Evolutionary conservation across 2,329 filamentous ascomycete species (phyloP).

Genomic region (Botryotinia calthae): DNA sequence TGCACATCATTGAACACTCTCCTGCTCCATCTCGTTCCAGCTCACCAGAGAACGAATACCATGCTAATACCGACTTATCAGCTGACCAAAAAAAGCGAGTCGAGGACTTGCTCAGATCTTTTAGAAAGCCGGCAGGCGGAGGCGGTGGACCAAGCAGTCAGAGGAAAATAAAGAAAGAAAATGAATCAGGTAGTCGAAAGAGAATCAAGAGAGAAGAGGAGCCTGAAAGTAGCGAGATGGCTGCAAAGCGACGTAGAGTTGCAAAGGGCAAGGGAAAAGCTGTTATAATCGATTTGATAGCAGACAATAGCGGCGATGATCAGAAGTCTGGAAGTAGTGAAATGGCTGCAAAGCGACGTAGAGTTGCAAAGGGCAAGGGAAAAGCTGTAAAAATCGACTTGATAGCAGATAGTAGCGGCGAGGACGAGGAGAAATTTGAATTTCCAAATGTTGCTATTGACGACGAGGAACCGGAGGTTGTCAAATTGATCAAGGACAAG

Average conservation of each 20-base stretch:
- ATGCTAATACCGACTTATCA: background rate
- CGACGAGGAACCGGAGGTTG: too few species aligned
- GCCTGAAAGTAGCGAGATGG: background rate
- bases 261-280: background rate
- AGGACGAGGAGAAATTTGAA: background rate
- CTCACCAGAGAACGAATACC: background rate
- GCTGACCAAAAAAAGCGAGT: background rate
- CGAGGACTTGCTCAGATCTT: background rate
- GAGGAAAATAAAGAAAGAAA: background rate
- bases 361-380: background rate
- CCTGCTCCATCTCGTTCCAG: background rate
- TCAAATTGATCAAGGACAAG: background rate
- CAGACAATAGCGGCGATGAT: background rate
- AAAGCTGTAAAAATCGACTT: background rate
- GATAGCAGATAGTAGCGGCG: background rate
- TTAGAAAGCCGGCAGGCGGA: background rate
- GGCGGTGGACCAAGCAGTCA: background rate
- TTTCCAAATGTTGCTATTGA: too few species aligned
- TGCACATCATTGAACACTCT: constrained; percentile 1
- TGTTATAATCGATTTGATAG: background rate
- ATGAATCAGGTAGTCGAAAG: background rate
- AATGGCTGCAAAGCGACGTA: background rate
- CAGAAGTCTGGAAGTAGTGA: background rate
- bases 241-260: background rate
- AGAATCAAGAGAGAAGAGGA: constrained; percentile 3